A percentile compares a stretch with the other conserved stretches of the same genome.
These are phyloP conservation scores for Boletus rufocinnamomeus DNA, from an alignment of 768 basidiomycete species.

Conservation along the genomic window DNA sequence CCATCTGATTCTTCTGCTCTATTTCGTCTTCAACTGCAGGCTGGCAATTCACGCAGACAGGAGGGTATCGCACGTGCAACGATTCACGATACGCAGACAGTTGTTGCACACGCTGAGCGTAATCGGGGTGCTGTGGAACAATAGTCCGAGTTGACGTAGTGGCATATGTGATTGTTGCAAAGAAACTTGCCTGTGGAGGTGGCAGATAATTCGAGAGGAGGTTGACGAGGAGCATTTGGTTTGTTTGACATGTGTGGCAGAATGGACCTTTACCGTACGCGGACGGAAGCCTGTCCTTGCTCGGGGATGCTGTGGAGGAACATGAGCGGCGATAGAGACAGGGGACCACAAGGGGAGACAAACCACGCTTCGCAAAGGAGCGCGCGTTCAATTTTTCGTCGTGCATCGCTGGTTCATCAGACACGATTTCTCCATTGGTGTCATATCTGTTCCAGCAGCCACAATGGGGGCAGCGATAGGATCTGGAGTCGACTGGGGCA, in stretches of 20 bases:
- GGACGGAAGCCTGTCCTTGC: conserved; percentile 68
- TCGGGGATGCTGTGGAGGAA: conserved; percentile 55
- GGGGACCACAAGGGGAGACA: conserved; percentile 16
- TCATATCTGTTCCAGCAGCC: conserved; percentile 77
- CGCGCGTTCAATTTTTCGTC: conserved; percentile 67
- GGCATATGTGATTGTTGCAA: not conserved
- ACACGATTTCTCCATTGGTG: conserved; percentile 70
- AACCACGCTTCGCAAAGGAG: conserved; percentile 76
- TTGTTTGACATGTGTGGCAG: conserved; percentile 89
- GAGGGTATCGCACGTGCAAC: conserved; percentile 82
- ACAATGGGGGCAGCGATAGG: conserved; percentile 69
- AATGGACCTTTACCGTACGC: conserved; percentile 62
- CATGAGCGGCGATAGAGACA: not conserved
- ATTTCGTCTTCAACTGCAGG: conserved; percentile 85
- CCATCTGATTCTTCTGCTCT: conserved; percentile 76
- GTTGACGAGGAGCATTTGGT: conserved; percentile 85
- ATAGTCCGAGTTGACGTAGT: not conserved
- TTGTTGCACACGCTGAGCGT: conserved; percentile 58
- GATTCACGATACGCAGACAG: conserved; percentile 74
- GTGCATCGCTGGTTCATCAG: conserved; percentile 89
- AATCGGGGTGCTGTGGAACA: conserved; percentile 67
- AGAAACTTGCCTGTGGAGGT: conserved; percentile 58
- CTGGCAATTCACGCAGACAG: conserved; percentile 74
- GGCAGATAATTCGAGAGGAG: conserved; percentile 90
- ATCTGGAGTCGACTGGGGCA: conserved; percentile 48